Base-by-base conservation (phyloP, 768 basidiomycete genomes). In the Tephrocybe rancida region DNA sequence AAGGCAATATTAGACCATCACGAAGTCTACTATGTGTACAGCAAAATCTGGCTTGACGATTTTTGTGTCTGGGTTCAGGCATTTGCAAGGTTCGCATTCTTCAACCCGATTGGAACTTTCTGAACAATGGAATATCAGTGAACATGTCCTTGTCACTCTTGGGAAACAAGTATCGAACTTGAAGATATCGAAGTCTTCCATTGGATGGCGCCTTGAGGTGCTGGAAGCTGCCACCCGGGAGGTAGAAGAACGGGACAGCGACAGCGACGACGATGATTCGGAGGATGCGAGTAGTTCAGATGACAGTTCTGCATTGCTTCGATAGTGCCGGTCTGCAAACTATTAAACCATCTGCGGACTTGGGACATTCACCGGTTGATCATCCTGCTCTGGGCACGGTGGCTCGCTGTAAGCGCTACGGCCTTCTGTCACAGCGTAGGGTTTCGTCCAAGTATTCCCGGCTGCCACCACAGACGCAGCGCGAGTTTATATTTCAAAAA, bases 11-110 rank as follows among this genome's bases (percentile, higher is more conserved):
- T 95, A 57, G 90, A 92, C 62, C 86, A 83, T 61, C 90, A 92
- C 58, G 90, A 91, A 57, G 86, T 89, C 9, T 95, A 94, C 69
- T 92, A 92, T 66, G 76, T 92, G n/a, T 94, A 92, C 67, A 86
- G 82, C 68, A 91, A 90, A 66, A 81, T 92, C 29, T 95, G 92
- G 92, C 60, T 92, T 39, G 87, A 92, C 57, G 92, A 93, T 63
- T 87, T 90, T 60, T 89, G 87, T 60, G 80, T 85, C n/a, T 93
- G 92, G 92, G 73, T 81, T 30, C 86, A 90, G 61, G 73, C 80
- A 8, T 76, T 75, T 60, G 84, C 87, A n/a, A 83, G 78, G 91
- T 92, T 61, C 56, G 83, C 42, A 67, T n/a, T 34, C 10, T 34
- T 32, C 53, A 21, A 14, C 44, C 29, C 16, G n/a, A 19, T 35